These are phyloP conservation scores for Phaeotremella skinneri DNA, from an alignment of 768 basidiomycete species.

Conservation along the genomic window DNA sequence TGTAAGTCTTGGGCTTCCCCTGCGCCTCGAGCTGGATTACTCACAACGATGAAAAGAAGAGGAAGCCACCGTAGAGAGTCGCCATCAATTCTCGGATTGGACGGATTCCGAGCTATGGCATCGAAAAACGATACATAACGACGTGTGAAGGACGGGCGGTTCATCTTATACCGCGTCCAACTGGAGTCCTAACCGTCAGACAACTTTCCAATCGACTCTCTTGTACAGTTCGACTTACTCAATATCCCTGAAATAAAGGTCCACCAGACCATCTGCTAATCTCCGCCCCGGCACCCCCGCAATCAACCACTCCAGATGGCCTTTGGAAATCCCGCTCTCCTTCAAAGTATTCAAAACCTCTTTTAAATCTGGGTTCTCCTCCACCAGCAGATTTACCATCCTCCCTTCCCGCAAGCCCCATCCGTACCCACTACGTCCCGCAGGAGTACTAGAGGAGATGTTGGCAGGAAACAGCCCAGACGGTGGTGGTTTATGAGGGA, in stretches of 20 bases:
- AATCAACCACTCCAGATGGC: slow-evolving; percentile 49
- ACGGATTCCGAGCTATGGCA: slow-evolving; percentile 40
- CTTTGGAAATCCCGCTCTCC: slow-evolving; percentile 50
- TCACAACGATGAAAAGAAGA: slow-evolving; percentile 51
- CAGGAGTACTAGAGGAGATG: slow-evolving; percentile 25
- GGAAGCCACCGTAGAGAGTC: slow-evolving; percentile 52
- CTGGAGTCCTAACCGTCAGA: slow-evolving; percentile 24
- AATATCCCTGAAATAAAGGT: slow-evolving; percentile 46
- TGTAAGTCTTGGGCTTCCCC: slow-evolving; percentile 1
- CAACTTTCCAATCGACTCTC: not conserved
- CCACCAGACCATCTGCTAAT: slow-evolving; percentile 50
- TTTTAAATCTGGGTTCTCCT: slow-evolving; percentile 44
- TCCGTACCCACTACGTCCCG: slow-evolving; percentile 34
- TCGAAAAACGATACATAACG: slow-evolving; percentile 51
- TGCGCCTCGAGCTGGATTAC: slow-evolving; percentile 10
- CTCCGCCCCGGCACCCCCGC: slow-evolving; percentile 49
- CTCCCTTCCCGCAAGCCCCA: slow-evolving; percentile 45
- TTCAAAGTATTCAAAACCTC: slow-evolving; percentile 48
- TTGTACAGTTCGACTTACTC: slow-evolving; percentile 36
- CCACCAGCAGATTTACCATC: slow-evolving; percentile 29
- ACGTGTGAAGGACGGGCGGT: slow-evolving; percentile 48
- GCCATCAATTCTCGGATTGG: slow-evolving; percentile 49
- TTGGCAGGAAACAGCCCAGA: slow-evolving; percentile 39
- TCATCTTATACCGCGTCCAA: slow-evolving; percentile 54
- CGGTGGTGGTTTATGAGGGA: slow-evolving; percentile 40